Evolutionary conservation across 2,329 filamentous ascomycete species (phyloP).

Genomic region (Stemphylium beticola): DNA sequence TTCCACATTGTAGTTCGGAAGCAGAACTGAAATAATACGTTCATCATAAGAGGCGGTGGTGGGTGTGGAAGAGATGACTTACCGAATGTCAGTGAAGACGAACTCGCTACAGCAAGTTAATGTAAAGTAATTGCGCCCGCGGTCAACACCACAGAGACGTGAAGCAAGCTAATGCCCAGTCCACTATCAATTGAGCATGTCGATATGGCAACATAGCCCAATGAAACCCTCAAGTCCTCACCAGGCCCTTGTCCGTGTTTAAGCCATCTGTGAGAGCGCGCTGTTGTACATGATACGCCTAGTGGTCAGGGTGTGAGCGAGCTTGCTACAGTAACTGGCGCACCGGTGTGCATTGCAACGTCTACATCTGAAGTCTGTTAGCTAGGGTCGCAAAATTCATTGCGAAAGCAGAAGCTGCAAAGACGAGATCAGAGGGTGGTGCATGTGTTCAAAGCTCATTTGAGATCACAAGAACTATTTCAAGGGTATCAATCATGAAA

Average conservation of each 20-base stretch:
- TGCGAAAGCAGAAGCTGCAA: conserved; percentile 15
- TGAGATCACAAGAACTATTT: conserved; percentile 61
- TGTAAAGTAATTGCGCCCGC: neutral
- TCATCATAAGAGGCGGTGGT: conserved; percentile 40
- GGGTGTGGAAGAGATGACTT: conserved; percentile 14
- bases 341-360: neutral
- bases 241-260: neutral
- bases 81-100: conserved; percentile 6
- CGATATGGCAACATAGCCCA: neutral
- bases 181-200: neutral
- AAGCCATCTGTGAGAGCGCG: neutral
- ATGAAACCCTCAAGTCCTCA: neutral
- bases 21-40: conserved; percentile 65
- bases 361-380: conserved; percentile 24
- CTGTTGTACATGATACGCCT: neutral
- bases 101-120: neutral
- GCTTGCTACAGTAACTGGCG: neutral
- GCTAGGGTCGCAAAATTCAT: conserved; percentile 16
- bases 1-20: conserved; percentile 66
- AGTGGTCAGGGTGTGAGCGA: neutral
- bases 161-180: neutral
- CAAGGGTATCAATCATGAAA: conserved; percentile 61
- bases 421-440: conserved; percentile 61
- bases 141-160: neutral
- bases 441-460: conserved; percentile 67